phyloP scores from a whole-genome alignment of 1,139 yeast species.

The Suhomyces bribrorum region DNA sequence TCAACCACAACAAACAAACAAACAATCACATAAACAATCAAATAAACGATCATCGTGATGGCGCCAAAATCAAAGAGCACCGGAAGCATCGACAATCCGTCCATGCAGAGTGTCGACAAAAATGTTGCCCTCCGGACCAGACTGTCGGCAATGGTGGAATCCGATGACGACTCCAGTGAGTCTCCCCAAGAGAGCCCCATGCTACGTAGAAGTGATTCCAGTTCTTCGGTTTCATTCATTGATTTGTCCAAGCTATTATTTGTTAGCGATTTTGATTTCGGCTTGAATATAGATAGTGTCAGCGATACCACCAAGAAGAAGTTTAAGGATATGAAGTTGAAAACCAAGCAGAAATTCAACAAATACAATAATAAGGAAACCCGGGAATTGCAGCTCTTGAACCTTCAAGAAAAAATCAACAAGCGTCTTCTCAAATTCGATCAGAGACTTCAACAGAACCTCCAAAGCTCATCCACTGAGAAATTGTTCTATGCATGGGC shows the following conservation, averaged over 20 bases:
- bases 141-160: slow-evolving; percentile 4
- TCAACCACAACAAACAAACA: too few relatives aligned
- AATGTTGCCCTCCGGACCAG: neutral
- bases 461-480: slow-evolving; percentile 66
- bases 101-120: too few relatives aligned
- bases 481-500: slow-evolving; percentile 81
- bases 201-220: slow-evolving; percentile 31
- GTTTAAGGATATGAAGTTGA: slow-evolving; percentile 38
- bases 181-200: slow-evolving; percentile 8
- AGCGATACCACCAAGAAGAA: slow-evolving; percentile 37
- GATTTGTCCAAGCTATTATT: slow-evolving; percentile 42
- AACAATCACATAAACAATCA: neutral
- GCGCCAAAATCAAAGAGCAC: neutral
- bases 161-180: slow-evolving; percentile 11
- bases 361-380: slow-evolving; percentile 19
- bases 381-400: slow-evolving; percentile 26
- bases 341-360: slow-evolving; percentile 36
- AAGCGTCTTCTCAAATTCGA: slow-evolving; percentile 57
- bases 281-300: slow-evolving; percentile 40
- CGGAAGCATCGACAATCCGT: neutral
- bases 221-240: slow-evolving; percentile 36
- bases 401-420: slow-evolving; percentile 38
- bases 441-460: slow-evolving; percentile 48
- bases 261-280: slow-evolving; percentile 48
- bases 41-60: too few relatives aligned